Evolutionary conservation across 2,329 filamentous ascomycete species (phyloP), one percentile per base, ranked within the genome.

Genomic region (Fusarium veterinarium): DNA sequence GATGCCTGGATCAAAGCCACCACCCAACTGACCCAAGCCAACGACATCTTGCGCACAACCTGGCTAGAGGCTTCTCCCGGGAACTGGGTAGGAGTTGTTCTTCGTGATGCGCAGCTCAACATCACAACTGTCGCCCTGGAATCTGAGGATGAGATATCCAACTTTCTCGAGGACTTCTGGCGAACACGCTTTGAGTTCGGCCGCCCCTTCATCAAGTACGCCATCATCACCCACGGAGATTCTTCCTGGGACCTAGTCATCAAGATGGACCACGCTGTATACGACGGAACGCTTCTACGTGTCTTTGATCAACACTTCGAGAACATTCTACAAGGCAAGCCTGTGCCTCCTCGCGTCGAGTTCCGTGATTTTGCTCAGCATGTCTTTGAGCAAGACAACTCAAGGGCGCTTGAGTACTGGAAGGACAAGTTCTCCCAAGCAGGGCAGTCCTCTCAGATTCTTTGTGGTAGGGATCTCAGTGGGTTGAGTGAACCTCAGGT

Each of bases 71-170:
- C 16, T 1, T 23, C 37, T n/a, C 37, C 37, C 3, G 37, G 30
- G 8, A 20, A 37, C 16, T 60, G 57, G 46, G 37, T 60, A 6
- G 57, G 57, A 20, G 57, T 53, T 13, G 57, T 60, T 9, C 57
- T 60, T 23, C 46, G 46, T 8, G 28, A 53, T 7, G 8, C 41
- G 0, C 28, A 60, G 16, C 35, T 13, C 6, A 28, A 25, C 35
- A 16, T 52, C 4, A 35, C 37, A 31, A 28, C 28, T 6, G 28
- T 33, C 13, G 10, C 44, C 10, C 4, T 41, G 13, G 37, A 42
- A 3, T 41, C 37, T 0, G 45, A 38, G 0, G 57, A 52, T 0
- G 35, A 52, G 17, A 3, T 35, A 0, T 35, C 57, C 17, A 2
- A 10, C 2, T 60, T 60, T 17, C 10, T 60, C 5, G 57, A 60